Evolutionary conservation across 352 stramenopile genomes (phyloP), one percentile per base, ranked within the genome.

Genomic region (Lagenidium sp.): DNA sequence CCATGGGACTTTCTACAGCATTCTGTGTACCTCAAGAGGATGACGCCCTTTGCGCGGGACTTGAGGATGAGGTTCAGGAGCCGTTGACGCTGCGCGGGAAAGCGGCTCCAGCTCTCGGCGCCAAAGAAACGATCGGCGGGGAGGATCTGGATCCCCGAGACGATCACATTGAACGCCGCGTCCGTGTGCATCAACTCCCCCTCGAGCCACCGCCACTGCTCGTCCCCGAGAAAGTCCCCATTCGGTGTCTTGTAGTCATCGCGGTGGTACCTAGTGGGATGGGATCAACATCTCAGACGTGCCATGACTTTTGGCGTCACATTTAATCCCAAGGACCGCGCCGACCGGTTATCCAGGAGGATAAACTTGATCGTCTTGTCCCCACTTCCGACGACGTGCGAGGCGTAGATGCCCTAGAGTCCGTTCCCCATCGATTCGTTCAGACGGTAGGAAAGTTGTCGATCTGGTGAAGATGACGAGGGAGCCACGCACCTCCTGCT

Each of bases 101-200:
- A 97, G 24, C 88, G 78, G 12, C 49, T 72, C 92, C 92, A 98
- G 50, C 76, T 81, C 52, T 98, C 92, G 1, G 81, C 78, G 23
- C 76, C 48, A 44, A 90, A 67, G 51, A 74, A 91, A n/a, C 58
- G 80, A 37, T 88, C 95, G 28, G 57, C 57, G 3, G 81, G 73
- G 29, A 94, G 69, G 34, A 97, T 74, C 56, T 98, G 89, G 20
- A 97, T 72, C 20, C 87, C 87, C 25, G 75, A 94, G 6, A 97
- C 84, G 51, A 98, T 82, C 22, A 98, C 82, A 59, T 97, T 97
- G 44, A 97, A 94, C 34, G 81, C 65, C 15, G 90, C 86, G 12
- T 51, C 85, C 6, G 85, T 85, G 30, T 76, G 68, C 25, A 54
- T 65, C 25, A 96, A 67, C 46, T 94, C 74, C 3, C 72, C 62